phyloP scores from a whole-genome alignment of 305 asterid genomes.

The Fraxinus platypoda region DNA sequence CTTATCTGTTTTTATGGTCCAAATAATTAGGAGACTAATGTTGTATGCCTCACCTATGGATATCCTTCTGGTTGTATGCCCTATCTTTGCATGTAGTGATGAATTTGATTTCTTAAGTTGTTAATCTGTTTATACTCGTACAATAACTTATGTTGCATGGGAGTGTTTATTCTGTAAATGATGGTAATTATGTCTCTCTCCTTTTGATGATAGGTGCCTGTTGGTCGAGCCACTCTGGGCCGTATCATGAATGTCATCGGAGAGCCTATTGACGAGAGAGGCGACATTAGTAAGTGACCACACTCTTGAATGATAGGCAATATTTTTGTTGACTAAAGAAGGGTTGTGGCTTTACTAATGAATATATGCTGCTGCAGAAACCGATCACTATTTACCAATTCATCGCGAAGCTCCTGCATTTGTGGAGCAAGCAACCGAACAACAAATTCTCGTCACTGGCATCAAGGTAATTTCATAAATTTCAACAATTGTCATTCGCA shows the following conservation, averaged over 20 bases:
- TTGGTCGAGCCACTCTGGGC: conserved; percentile 95
- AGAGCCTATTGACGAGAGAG: conserved; percentile 86
- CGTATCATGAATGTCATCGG: conserved; percentile 97
- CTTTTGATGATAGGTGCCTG: conserved; percentile 68
- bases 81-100: not conserved
- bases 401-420: conserved; percentile 97
- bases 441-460: conserved; percentile 91
- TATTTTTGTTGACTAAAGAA: not conserved
- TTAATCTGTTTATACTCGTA: conserved; percentile 5
- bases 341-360: conserved; percentile 25
- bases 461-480: conserved; percentile 56
- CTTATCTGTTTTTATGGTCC: not conserved
- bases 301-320: not conserved
- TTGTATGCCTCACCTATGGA: not conserved
- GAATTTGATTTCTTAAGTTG: not conserved
- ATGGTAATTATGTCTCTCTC: conserved; percentile 6
- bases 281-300: conserved; percentile 67
- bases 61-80: not conserved
- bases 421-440: conserved; percentile 94
- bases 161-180: not conserved
- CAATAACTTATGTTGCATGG: not conserved
- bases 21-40: not conserved
- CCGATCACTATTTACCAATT: conserved; percentile 84
- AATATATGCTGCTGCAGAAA: conserved; percentile 41
- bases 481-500: not conserved